These are phyloP conservation scores for Hemileccinum impolitum DNA, from an alignment of 768 basidiomycete genomes.

Conservation along the genomic window DNA sequence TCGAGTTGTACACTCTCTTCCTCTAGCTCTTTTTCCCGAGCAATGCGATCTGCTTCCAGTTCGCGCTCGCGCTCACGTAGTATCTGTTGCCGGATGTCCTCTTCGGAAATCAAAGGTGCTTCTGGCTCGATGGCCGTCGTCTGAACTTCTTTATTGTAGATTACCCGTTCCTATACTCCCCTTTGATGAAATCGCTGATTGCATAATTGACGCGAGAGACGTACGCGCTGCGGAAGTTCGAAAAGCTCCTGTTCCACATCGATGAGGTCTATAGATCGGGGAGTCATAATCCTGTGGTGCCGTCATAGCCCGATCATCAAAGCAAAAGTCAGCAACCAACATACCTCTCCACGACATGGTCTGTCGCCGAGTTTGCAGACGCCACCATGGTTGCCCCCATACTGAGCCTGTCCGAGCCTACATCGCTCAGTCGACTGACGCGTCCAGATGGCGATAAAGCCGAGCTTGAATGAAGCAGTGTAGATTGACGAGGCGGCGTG, in stretches of 20 bases:
- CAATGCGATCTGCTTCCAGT: conserved; percentile 61
- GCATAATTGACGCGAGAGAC: conserved; percentile 7
- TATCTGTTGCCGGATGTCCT: conserved; percentile 72
- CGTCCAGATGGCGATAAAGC: conserved; percentile 52
- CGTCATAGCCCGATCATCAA: conserved; percentile 1
- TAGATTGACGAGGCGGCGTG: conserved; percentile 52
- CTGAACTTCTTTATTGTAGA: conserved; percentile 84
- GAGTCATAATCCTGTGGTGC: conserved; percentile 51
- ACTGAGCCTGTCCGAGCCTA: conserved; percentile 46
- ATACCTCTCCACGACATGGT: conserved; percentile 69
- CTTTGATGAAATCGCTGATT: background rate
- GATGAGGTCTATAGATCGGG: conserved; percentile 71
- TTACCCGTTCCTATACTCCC: conserved; percentile 60
- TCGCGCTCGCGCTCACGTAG: conserved; percentile 60
- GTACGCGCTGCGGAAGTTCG: conserved; percentile 82
- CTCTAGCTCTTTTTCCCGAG: conserved; percentile 74
- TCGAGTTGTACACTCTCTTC: conserved; percentile 83
- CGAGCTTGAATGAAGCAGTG: conserved; percentile 35
- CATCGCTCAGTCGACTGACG: conserved; percentile 68
- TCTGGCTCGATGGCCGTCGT: conserved; percentile 66
- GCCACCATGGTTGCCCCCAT: conserved; percentile 45
- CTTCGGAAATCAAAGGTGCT: conserved; percentile 51
- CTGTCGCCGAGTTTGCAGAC: conserved; percentile 54
- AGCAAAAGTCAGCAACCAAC: conserved; percentile 17
- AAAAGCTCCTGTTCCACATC: conserved; percentile 89